A percentile compares a stretch with the other conserved stretches of the same genome.
Conservation (phyloP, 495 filamentous ascomycete genomes). For the Talaromyces ruber region DNA sequence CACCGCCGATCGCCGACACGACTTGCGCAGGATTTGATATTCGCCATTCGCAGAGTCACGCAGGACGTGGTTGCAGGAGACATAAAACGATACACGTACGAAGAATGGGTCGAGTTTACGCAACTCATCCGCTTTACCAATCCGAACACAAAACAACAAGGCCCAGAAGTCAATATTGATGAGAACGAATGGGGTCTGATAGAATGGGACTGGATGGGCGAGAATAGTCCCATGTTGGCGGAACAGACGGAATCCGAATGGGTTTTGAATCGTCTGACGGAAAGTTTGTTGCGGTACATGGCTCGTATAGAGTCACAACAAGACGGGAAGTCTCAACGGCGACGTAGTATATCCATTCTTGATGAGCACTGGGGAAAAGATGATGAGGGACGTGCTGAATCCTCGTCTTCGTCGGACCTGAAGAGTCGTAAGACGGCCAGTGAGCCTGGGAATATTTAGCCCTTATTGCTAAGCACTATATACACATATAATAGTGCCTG, state of each 20-base stretch:
- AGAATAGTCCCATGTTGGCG: conserved; percentile 51
- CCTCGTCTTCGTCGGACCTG: background rate
- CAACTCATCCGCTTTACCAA: conserved; percentile 51
- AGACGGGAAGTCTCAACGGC: background rate
- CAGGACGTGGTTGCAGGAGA: conserved; percentile 33
- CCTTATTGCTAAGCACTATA: background rate
- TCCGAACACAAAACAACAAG: conserved; percentile 11
- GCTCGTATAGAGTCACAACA: conserved; percentile 10
- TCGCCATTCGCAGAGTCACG: conserved; percentile 43
- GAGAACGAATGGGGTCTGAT: conserved; percentile 50
- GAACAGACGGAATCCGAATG: conserved; percentile 50
- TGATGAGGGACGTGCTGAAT: background rate
- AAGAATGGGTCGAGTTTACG: conserved; percentile 58
- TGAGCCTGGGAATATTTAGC: background rate
- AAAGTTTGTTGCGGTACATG: conserved; percentile 49
- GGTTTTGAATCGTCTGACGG: conserved; percentile 50
- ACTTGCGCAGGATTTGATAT: conserved; percentile 43
- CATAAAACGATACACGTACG: conserved; percentile 45
- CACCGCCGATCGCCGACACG: conserved; percentile 24
- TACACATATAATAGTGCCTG: background rate
- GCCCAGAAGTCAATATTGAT: conserved; percentile 16
- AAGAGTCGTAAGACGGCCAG: background rate
- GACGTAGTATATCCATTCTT: background rate
- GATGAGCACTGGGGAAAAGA: background rate
- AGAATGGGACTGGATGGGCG: conserved; percentile 63